Evolutionary conservation across 441 rosid genomes (phyloP), one percentile per base, ranked within the genome.

Genomic region (Theobroma grandiflorum): DNA sequence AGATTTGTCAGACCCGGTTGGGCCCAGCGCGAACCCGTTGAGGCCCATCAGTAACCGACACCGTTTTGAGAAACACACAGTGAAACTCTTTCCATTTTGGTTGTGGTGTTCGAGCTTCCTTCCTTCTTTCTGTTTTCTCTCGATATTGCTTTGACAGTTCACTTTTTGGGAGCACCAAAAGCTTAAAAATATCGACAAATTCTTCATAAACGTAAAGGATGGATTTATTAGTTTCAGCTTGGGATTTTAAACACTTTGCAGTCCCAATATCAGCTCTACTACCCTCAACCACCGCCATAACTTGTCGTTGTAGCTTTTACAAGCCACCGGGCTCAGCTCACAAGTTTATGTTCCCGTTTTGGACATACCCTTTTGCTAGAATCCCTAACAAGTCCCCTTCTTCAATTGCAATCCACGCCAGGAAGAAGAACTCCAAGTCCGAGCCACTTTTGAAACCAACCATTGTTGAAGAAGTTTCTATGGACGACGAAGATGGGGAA

Each of bases 361-460:
- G 79, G 65, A 66, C 52, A 67, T 68, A 71, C 63, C 74, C 83
- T 12, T 55, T 75, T 81, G 75, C 47, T 71, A 69, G 57, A 78
- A 42, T 22, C 72, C 69, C 87, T 20, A 75, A 58, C 6, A 77
- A 37, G 63, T 84, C 82, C 64, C 38, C 35, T 4, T 12, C 64
- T 8, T 14, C 64, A 65, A 74, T 31, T 9, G 15, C 55, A 53
- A 80, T 80, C 64, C 78, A 45, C 45, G 95, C 98, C 58, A 86
- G 84, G 91, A 89, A 89, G 85, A 86, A 50, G n/a, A 82, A 69
- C 82, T 83, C 89, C 14, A 76, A 82, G 59, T 58, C 85, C 14
- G 85, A 83, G 61, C 89, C 85, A 72, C 72, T 80, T 81, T 87
- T 87, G 62, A 16, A 85, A n/a, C 89, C 83, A 59, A 62, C 79